phyloP scores from a whole-genome alignment of 352 stramenopile genomes.

The Pythium dissotocum region DNA sequence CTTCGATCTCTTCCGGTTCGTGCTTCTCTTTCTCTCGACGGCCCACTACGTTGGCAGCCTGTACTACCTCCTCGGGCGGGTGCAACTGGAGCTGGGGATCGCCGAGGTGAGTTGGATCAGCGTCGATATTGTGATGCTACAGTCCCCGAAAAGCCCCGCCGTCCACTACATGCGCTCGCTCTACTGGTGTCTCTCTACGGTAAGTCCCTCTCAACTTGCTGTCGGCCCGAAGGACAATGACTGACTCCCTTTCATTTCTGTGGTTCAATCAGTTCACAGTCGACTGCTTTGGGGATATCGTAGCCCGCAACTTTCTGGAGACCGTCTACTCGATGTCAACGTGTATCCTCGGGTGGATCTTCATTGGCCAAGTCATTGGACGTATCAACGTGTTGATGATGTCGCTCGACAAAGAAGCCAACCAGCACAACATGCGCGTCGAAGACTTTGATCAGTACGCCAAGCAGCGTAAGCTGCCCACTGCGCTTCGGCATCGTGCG shows the following conservation, averaged over 20 bases:
- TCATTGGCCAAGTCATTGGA: constrained; percentile 72
- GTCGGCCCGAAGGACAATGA: background rate
- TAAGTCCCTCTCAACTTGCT: constrained; percentile 26
- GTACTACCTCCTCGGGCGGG: constrained; percentile 30
- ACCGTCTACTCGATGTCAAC: constrained; percentile 58
- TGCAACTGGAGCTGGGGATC: constrained; percentile 27
- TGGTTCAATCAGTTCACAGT: constrained; percentile 60
- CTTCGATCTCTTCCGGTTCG: constrained; percentile 36
- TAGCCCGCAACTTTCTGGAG: constrained; percentile 64
- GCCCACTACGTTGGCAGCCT: constrained; percentile 34
- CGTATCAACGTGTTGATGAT: constrained; percentile 73
- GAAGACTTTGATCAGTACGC: constrained; percentile 76
- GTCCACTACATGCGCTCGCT: constrained; percentile 77
- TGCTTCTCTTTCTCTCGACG: constrained; percentile 33
- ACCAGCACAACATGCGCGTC: constrained; percentile 47
- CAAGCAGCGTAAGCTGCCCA: constrained; percentile 49
- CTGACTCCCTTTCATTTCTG: background rate
- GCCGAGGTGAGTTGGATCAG: constrained; percentile 53
- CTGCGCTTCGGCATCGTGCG: constrained; percentile 40
- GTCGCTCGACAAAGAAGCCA: constrained; percentile 58
- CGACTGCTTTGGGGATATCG: constrained; percentile 74
- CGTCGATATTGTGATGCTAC: constrained; percentile 47
- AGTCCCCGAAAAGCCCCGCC: constrained; percentile 48
- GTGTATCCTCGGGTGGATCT: constrained; percentile 75
- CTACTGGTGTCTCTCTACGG: constrained; percentile 75